Evolutionary conservation across 768 basidiomycete genomes (phyloP).

Genomic region (Ramaria sp.): DNA sequence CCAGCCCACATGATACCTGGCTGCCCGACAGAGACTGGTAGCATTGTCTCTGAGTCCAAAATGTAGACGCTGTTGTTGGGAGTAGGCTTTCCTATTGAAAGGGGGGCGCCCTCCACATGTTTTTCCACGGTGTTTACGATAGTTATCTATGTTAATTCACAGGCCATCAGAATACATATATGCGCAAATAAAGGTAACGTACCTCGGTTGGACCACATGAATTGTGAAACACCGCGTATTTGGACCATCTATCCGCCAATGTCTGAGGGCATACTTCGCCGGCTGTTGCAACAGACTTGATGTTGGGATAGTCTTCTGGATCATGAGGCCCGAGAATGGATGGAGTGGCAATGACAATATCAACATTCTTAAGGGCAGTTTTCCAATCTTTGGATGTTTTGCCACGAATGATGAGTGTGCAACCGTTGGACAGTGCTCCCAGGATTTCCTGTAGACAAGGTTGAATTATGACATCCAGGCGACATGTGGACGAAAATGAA

Average conservation of each 20-base stretch:
- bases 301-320: conserved; percentile 13
- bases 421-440: conserved; percentile 14
- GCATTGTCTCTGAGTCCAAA: conserved; percentile 21
- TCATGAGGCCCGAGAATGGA: conserved; percentile 13
- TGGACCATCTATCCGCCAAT: conserved; percentile 14
- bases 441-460: conserved; percentile 10
- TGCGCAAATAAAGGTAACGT: not conserved
- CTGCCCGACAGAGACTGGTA: conserved; percentile 23
- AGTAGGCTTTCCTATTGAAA: conserved; percentile 33
- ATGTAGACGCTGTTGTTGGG: conserved; percentile 23
- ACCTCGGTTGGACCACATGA: conserved; percentile 16
- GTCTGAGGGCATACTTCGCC: conserved; percentile 15
- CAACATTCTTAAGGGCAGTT: conserved; percentile 10
- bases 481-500: not conserved
- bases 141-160: conserved; percentile 26
- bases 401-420: conserved; percentile 15
- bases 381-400: conserved; percentile 12
- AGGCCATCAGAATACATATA: not conserved
- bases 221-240: conserved; percentile 12
- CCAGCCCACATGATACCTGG: conserved; percentile 52
- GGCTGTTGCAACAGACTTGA: conserved; percentile 12
- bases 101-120: conserved; percentile 28
- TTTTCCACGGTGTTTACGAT: conserved; percentile 48
- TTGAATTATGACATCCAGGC: no score
- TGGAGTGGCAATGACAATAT: conserved; percentile 15